Base-by-base conservation (phyloP, 345 rosid species). In the Dimocarpus longan region DNA sequence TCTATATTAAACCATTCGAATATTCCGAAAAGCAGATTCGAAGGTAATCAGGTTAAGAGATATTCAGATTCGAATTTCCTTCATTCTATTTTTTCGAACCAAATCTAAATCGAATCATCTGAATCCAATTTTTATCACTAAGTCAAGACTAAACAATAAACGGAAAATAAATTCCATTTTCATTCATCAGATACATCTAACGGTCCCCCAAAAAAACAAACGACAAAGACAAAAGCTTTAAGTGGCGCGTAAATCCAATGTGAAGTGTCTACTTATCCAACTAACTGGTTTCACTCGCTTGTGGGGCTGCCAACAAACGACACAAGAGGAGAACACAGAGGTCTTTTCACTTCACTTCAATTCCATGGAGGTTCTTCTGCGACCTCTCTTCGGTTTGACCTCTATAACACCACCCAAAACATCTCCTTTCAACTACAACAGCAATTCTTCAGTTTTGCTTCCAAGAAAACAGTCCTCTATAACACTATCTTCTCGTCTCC, bases 331-430 rank as follows among this genome's bases (percentile, higher is more conserved):
- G 12, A 48, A 48, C 52, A 48, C 52, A 48, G 4, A 50, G 10
- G 56, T 50, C 56, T 46, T 4, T 11, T 46, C 8, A 46, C 37
- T 32, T 32, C 37, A 32, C 37, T 32, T 50, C 18, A 12, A 1
- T 5, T 57, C 43, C n/a, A 74, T 74, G 77, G 77, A 44, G 44
- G 70, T 64, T 74, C 43, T 74, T 19, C 13, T 26, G 26, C 77
- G 43, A 74, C 70, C 77, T 63, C 44, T 65, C 24, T 64, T 63
- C 57, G 37, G 67, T 10, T 10, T 26, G 12, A 22, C 21, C 22
- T 24, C 57, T 39, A 12, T 16, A 42, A 24, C 69, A 26, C 18
- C 60, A 5, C 44, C 42, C 50, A 72, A 7, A 54, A 57, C 66
- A 5, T n/a, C n/a, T 72, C 22, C 4, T 15, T 11, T 19, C 42